Percentiles rank a stretch among this genome's conserved stretches.
phyloP scores from a whole-genome alignment of 495 filamentous ascomycete species.

The Tuber umbilicatum region DNA sequence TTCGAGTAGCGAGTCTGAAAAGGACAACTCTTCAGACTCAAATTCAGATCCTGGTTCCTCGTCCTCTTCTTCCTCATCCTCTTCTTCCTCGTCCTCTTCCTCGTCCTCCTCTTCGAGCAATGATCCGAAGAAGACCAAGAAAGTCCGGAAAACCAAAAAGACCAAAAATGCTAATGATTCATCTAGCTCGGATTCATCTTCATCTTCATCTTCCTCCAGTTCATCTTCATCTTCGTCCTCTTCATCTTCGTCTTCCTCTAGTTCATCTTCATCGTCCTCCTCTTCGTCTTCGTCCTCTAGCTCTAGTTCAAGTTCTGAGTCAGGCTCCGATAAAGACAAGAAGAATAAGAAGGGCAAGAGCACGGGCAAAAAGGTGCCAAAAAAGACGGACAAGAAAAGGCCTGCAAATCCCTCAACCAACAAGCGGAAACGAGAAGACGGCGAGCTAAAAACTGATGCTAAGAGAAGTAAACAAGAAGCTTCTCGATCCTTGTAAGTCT shows the following conservation, averaged over 20 bases:
- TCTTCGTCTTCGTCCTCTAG: constrained; percentile 44
- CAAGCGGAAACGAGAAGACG: constrained; percentile 43
- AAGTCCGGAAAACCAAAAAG: constrained; percentile 44
- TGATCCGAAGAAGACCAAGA: constrained; percentile 60
- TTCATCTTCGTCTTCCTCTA: constrained; percentile 43
- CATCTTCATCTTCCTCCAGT: constrained; percentile 37
- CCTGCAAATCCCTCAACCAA: constrained; percentile 40
- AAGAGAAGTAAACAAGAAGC: constrained; percentile 30
- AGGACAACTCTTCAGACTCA: too few species aligned
- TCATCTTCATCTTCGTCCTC: constrained; percentile 43
- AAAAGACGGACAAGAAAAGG: constrained; percentile 11
- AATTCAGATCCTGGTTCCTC: too few species aligned
- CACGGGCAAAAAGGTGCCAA: constrained; percentile 23
- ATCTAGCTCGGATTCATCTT: constrained; percentile 46
- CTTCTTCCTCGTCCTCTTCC: constrained; percentile 2
- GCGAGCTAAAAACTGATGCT: constrained; percentile 47
- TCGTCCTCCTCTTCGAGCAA: constrained; percentile 7
- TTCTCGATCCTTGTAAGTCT: constrained; percentile 35
- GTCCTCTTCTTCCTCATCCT: constrained; percentile 5
- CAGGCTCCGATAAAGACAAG: constrained; percentile 26
- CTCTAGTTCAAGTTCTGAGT: constrained; percentile 23
- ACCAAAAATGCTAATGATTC: constrained; percentile 11
- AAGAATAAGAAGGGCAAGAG: constrained; percentile 39
- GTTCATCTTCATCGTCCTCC: constrained; percentile 42
- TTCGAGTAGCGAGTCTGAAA: constrained; percentile 7